Evolutionary conservation across 2,329 filamentous ascomycete genomes (phyloP), one percentile per base, ranked within the genome.

Genomic region (Fusarium succisae): DNA sequence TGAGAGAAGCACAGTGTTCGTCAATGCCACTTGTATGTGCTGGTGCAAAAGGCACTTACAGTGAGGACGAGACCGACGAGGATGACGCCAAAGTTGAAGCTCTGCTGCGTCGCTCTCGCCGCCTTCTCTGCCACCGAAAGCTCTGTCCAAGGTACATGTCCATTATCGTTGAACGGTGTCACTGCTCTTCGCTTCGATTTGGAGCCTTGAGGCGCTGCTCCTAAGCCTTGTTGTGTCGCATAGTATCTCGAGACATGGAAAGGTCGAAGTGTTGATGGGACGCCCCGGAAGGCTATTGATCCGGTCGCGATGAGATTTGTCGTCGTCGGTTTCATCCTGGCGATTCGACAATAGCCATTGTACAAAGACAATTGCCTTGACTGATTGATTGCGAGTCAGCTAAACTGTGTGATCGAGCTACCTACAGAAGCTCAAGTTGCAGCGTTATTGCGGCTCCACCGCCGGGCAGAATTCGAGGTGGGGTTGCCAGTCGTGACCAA

Each of bases 121-220:
- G 91, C 91, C 82, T 98, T 98, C 81, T 98, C 96, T 54, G 85
- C 85, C 0, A 84, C 85, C 2, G 92, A 94, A 6, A 98, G 88
- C 62, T 96, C 87, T 7, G 86, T 88, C 96, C 96, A 98, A 8
- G 91, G 90, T 3, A 98, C 91, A 72, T 89, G 88, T 13, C 96
- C 96, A 79, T 94, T 93, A 77, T 98, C 96, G 77, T 94, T 96
- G 78, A 95, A 91, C 1, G 96, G 89, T 0, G 95, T 98, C 32
- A 98, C 91, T 44, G 91, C 87, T 78, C 89, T 91, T 61, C 94
- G 88, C 72, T 87, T 89, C 35, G 90, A 81, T 72, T 87, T 89
- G 32, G 91, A 81, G 18, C 83, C 79, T 18, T 87, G 76, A 69
- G 82, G 68, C 11, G 80, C 73, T 20, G 83, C 75, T 26, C 80